phyloP scores from a whole-genome alignment of 768 basidiomycete genomes.

The Suillus paluster region DNA sequence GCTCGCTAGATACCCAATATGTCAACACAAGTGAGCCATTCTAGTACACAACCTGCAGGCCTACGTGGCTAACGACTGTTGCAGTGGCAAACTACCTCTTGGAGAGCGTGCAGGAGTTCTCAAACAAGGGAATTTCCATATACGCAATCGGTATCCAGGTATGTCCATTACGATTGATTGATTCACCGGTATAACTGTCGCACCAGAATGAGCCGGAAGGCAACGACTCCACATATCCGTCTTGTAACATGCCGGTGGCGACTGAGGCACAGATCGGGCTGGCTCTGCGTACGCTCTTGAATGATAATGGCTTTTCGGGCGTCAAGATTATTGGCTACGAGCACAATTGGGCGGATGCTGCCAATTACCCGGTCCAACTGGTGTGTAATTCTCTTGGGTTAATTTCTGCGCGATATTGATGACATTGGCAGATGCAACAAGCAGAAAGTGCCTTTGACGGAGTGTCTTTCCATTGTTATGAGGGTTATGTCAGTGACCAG shows the following conservation, averaged over 20 bases:
- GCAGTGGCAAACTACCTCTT: conserved; percentile 75
- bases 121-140: conserved; percentile 57
- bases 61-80: conserved; percentile 9
- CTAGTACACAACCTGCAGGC: neutral
- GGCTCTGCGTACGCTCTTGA: conserved; percentile 58
- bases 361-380: conserved; percentile 61
- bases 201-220: conserved; percentile 58
- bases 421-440: conserved; percentile 52
- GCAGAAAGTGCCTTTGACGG: conserved; percentile 61
- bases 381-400: conserved; percentile 32
- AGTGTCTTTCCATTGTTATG: conserved; percentile 76
- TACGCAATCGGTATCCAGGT: conserved; percentile 68
- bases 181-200: neutral
- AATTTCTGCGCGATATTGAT: conserved; percentile 4
- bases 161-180: neutral
- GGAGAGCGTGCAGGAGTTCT: conserved; percentile 73
- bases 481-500: conserved; percentile 57
- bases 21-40: conserved; percentile 49
- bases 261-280: conserved; percentile 64
- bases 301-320: conserved; percentile 60
- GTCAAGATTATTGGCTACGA: conserved; percentile 72
- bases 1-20: conserved; percentile 56
- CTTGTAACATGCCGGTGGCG: conserved; percentile 55
- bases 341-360: conserved; percentile 77
- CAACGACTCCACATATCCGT: conserved; percentile 71